phyloP scores from a whole-genome alignment of 805 yeast species.

The Candida incommunis region DNA sequence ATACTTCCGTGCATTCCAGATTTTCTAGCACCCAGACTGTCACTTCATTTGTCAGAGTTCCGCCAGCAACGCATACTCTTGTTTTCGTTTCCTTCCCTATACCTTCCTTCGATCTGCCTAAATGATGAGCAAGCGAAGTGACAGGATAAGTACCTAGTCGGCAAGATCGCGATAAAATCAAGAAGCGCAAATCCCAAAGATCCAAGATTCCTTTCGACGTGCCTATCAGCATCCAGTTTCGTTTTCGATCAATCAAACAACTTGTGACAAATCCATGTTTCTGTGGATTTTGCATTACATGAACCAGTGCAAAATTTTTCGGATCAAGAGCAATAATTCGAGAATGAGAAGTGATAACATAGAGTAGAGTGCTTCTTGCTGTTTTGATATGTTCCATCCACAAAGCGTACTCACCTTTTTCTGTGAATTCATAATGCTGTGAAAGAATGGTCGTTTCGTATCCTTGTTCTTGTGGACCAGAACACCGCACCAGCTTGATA shows the following conservation, averaged over 20 bases:
- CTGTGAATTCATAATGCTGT: constrained; percentile 26
- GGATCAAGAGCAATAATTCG: constrained; percentile 35
- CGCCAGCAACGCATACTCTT: neutral
- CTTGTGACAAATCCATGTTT: constrained; percentile 53
- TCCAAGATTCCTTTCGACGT: constrained; percentile 60
- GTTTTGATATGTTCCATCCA: constrained; percentile 29
- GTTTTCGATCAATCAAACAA: constrained; percentile 38
- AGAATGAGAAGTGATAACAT: constrained; percentile 9
- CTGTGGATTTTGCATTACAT: constrained; percentile 37
- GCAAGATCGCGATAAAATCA: constrained; percentile 46
- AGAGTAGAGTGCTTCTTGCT: constrained; percentile 8
- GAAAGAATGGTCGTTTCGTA: constrained; percentile 19
- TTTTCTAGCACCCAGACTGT: neutral
- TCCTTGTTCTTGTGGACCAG: constrained; percentile 8
- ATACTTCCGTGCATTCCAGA: neutral
- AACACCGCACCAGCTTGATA: neutral
- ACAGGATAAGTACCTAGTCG: constrained; percentile 41
- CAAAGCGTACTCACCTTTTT: constrained; percentile 30
- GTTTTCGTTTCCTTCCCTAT: neutral
- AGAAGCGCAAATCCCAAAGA: constrained; percentile 72
- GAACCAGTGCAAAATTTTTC: constrained; percentile 33
- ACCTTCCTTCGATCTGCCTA: neutral
- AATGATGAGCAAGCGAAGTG: constrained; percentile 23
- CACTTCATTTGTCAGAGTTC: neutral
- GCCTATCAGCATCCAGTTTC: constrained; percentile 59